Evolutionary conservation across 2,329 filamentous ascomycete species (phyloP).

Genomic region (Blumeria graminis): DNA sequence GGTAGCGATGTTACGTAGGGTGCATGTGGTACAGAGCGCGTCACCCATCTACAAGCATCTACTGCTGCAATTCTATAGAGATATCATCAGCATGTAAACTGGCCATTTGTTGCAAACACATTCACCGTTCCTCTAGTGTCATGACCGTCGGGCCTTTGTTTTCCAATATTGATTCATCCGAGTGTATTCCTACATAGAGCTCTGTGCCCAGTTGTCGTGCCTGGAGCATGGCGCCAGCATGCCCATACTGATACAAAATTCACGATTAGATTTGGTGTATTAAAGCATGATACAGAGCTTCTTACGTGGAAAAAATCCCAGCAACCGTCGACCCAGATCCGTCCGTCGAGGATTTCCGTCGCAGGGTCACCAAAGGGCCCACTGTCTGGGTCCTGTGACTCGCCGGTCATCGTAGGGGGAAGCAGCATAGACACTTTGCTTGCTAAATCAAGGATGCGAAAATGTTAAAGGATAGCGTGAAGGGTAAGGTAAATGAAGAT

Average conservation of each 20-base stretch:
- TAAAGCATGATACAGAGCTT: constrained; percentile 15
- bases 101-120: constrained; percentile 5
- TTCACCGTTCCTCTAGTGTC: constrained; percentile 64
- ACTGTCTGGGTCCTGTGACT: constrained; percentile 4
- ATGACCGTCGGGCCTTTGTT: constrained; percentile 98
- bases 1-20: constrained; percentile 86
- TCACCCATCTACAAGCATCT: constrained; percentile 88
- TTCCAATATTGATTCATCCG: constrained; percentile 79
- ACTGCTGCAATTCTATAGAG: constrained; percentile 53
- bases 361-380: constrained; percentile 13
- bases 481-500: no score
- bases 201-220: constrained; percentile 75
- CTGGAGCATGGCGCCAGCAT: constrained; percentile 91
- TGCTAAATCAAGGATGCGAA: no score
- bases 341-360: constrained; percentile 26
- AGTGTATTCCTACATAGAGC: constrained; percentile 81
- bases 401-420: constrained; percentile 3
- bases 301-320: constrained; percentile 97
- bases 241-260: constrained; percentile 30
- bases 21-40: constrained; percentile 56
- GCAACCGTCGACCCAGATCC: constrained; percentile 96
- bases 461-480: no score
- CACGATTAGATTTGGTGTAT: background rate
- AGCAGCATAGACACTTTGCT: background rate
- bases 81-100: constrained; percentile 4